Conservation (phyloP, 441 rosid genomes). For the Aleurites moluccanus region DNA sequence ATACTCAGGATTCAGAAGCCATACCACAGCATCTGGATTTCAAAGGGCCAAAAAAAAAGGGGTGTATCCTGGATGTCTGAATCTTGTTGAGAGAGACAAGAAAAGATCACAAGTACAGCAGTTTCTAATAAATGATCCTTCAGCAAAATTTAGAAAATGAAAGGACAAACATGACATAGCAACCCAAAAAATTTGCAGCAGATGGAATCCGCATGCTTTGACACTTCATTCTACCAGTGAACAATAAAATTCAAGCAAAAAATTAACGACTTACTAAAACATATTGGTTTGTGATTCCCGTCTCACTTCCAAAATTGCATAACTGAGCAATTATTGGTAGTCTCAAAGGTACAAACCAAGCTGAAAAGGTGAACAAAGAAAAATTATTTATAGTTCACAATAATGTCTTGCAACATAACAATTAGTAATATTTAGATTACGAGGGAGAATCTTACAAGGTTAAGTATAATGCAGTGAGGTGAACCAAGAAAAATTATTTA, state of each 20-base stretch:
- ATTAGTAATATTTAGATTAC: background rate
- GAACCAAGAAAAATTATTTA: background rate
- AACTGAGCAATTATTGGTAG: background rate
- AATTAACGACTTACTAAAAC: background rate
- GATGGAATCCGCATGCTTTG: background rate
- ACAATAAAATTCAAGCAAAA: background rate
- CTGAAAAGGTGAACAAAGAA: background rate
- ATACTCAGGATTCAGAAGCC: background rate
- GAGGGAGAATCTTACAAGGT: background rate
- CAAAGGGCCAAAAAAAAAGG: background rate
- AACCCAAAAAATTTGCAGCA: background rate
- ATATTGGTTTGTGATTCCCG: background rate
- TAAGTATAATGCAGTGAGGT: conserved; percentile 8
- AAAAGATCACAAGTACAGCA: background rate
- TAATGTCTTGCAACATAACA: background rate
- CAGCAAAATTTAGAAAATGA: conserved; percentile 1
- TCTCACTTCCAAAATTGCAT: background rate
- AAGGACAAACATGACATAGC: background rate
- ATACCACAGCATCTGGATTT: conserved; percentile 19
- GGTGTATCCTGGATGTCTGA: background rate
- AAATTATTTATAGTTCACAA: background rate
- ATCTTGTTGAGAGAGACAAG: background rate
- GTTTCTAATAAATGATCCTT: background rate
- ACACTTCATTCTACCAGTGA: background rate
- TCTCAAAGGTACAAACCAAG: background rate